A percentile compares a stretch with the other conserved stretches of the same genome.
Evolutionary conservation across 805 yeast genomes (phyloP).

Genomic region (Kodamaea laetipori): DNA sequence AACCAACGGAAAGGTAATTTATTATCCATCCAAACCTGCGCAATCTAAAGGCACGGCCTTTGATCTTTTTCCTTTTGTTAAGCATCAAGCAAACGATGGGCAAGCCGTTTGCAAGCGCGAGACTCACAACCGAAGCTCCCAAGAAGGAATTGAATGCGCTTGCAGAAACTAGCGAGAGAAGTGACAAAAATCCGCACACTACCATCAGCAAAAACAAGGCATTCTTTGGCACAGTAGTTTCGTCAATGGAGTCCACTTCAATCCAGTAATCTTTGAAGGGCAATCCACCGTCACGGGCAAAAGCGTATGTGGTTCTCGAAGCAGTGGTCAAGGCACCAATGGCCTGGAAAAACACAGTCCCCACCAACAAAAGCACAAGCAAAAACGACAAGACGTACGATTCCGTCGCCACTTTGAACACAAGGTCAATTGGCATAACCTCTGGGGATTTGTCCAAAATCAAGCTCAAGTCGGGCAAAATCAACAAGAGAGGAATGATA

Average conservation of each 20-base stretch:
- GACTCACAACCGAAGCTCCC: conserved; percentile 76
- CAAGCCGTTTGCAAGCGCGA: conserved; percentile 74
- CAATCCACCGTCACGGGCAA: conserved; percentile 81
- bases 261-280: conserved; percentile 69
- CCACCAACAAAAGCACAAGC: conserved; percentile 64
- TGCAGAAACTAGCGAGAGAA: conserved; percentile 65
- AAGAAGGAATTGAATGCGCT: conserved; percentile 82
- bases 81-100: conserved; percentile 68
- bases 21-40: conserved; percentile 64
- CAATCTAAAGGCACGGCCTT: conserved; percentile 69
- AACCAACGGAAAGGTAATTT: conserved; percentile 57
- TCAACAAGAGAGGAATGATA: conserved; percentile 68
- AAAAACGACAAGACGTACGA: conserved; percentile 70
- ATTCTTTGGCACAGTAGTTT: conserved; percentile 66
- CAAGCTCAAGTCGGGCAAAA: conserved; percentile 63
- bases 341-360: conserved; percentile 73
- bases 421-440: conserved; percentile 76
- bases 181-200: conserved; percentile 59
- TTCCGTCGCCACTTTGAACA: conserved; percentile 69
- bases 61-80: conserved; percentile 59
- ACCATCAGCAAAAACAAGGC: conserved; percentile 66
- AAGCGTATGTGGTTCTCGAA: conserved; percentile 77
- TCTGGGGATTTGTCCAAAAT: conserved; percentile 61
- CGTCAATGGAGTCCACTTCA: conserved; percentile 57
- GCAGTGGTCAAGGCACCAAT: conserved; percentile 81